These are phyloP conservation scores for Xylaria curta DNA, from an alignment of 495 filamentous ascomycete genomes.

Conservation along the genomic window DNA sequence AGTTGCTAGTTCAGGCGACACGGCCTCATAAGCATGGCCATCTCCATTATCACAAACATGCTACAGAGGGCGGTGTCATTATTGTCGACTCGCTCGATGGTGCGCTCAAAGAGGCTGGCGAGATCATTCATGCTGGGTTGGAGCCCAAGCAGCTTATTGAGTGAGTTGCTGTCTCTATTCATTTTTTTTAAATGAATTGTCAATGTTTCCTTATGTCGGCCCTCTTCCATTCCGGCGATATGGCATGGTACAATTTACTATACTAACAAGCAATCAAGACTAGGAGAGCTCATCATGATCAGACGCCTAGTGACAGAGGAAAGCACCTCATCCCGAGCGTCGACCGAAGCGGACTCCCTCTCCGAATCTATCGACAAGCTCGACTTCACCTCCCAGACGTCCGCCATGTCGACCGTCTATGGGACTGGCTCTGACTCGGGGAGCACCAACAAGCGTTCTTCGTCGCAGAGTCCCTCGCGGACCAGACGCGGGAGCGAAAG, in stretches of 20 bases:
- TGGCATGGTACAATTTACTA: not conserved
- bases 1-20: slow-evolving; percentile 74
- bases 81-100: slow-evolving; percentile 84
- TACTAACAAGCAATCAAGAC: slow-evolving; percentile 42
- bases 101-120: slow-evolving; percentile 84
- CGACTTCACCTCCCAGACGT: slow-evolving; percentile 33
- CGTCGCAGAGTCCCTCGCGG: slow-evolving; percentile 37
- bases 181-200: not conserved
- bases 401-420: slow-evolving; percentile 41
- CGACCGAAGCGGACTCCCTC: slow-evolving; percentile 31
- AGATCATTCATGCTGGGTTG: slow-evolving; percentile 81
- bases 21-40: slow-evolving; percentile 53
- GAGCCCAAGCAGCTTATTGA: slow-evolving; percentile 78
- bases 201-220: too few relatives aligned
- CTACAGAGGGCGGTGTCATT: slow-evolving; percentile 73
- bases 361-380: slow-evolving; percentile 38
- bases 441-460: slow-evolving; percentile 35
- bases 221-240: not conserved
- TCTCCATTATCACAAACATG: slow-evolving; percentile 73
- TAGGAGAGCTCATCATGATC: slow-evolving; percentile 79
- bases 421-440: slow-evolving; percentile 28
- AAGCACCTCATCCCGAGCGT: slow-evolving; percentile 33
- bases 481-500: slow-evolving; percentile 18
- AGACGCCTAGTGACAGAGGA: slow-evolving; percentile 40
- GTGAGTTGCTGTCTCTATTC: slow-evolving; percentile 37